Base-by-base conservation (phyloP, 1,284 basidiomycete genomes). In the Cutaneotrichosporon daszewskae region DNA sequence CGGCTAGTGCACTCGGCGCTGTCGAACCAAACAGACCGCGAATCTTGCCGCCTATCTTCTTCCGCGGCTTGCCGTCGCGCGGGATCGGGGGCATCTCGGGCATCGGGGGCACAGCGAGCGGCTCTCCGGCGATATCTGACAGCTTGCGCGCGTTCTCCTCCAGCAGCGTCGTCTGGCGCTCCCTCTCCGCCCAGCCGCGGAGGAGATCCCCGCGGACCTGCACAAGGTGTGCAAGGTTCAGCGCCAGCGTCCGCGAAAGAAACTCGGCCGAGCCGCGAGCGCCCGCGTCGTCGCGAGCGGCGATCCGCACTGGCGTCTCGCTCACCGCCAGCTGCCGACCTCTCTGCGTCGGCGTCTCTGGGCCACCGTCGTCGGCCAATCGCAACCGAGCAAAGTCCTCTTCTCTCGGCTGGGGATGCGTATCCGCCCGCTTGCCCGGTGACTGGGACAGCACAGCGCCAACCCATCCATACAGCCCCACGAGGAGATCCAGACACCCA, bases 381-480 rank as follows among this genome's bases (percentile, higher is more conserved):
- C 20, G 32, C 10, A 16, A 31, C 4, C 35, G 37, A 17, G 25
- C 41, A 42, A 51, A 51, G 36, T 51, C 49, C 17, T 39, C 43
- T 7, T 40, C 34, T 10, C 26, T 23, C 23, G 37, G 26, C 16
- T 31, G 40, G 6, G 46, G 46, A 18, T 51, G 49, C 9, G 51
- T 49, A 33, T 48, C 46, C 4, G 46, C 51, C 3, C 46, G 36
- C 18, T 51, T 44, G 3, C 44, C 45, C 1, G 40, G 31, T 5
- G 31, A 34, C 28, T 10, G 39, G 39, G 5, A 32, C 32, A 19
- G 63, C 60, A 10, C 58, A 59, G 61, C 58, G 0, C 58, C 64
- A 5, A 59, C 58, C 69, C 69, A 72, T 8, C 58, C 54, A 37
- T 69, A 67, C 17, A 72, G 43, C 11, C 65, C 61, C 8, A 66